These are phyloP conservation scores for Platanus orientalis DNA, from an alignment of 164 flowering plant species.

Conservation along the genomic window DNA sequence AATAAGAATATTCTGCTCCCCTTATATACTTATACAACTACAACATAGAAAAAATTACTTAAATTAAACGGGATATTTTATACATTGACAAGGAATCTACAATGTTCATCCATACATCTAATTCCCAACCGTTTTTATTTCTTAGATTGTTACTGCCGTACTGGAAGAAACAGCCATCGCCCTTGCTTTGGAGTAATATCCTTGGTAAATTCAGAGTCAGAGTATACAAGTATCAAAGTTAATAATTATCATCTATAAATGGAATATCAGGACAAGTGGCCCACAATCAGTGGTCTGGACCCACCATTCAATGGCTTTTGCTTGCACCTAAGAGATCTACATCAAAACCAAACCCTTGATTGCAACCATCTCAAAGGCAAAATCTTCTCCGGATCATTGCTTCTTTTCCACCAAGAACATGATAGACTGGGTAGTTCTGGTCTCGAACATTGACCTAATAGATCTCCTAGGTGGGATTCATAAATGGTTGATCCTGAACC, in stretches of 20 bases:
- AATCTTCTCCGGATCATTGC: background rate
- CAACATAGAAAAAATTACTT: too few species aligned
- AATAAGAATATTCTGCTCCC: too few species aligned
- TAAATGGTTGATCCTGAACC: background rate
- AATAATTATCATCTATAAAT: background rate
- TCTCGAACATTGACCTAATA: background rate
- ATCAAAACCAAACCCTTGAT: background rate
- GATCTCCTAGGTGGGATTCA: background rate
- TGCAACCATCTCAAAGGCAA: background rate
- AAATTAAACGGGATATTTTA: too few species aligned
- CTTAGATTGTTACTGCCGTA: too few species aligned
- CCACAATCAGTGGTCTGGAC: background rate
- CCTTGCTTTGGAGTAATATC: background rate
- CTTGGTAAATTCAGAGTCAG: background rate
- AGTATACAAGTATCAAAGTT: background rate
- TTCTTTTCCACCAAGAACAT: background rate
- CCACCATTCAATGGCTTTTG: background rate
- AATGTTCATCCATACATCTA: too few species aligned
- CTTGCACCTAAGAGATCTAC: background rate
- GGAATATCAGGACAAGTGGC: background rate
- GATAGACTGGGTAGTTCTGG: background rate
- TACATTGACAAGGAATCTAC: background rate
- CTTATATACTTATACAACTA: too few species aligned
- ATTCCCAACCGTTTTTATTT: too few species aligned
- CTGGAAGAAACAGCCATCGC: too few species aligned